phyloP scores from a whole-genome alignment of 768 basidiomycete genomes.

The Calocybe gangraenosa region DNA sequence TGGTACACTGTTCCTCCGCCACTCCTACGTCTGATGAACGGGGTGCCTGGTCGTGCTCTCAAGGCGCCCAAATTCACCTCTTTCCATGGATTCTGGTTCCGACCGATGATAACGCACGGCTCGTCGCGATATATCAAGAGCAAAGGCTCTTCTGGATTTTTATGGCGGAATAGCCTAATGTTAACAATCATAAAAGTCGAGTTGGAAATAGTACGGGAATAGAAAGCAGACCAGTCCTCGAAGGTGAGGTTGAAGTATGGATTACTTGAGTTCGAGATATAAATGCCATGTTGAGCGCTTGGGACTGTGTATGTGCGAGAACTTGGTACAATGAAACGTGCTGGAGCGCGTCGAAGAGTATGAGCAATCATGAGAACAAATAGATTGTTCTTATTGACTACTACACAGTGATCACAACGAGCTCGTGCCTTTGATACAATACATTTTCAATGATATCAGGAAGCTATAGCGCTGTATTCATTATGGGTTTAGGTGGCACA shows the following conservation, averaged over 20 bases:
- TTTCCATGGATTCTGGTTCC: conserved; percentile 99
- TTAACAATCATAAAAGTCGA: background rate
- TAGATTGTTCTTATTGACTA: too few species aligned
- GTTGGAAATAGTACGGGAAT: background rate
- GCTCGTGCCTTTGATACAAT: too few species aligned
- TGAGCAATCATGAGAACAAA: conserved; percentile 14
- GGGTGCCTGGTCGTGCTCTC: conserved; percentile 43
- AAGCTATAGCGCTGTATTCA: too few species aligned
- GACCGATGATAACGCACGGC: conserved; percentile 89
- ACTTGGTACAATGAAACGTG: conserved; percentile 8
- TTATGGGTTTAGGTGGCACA: too few species aligned
- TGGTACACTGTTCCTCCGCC: conserved; percentile 98
- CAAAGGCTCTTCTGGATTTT: conserved; percentile 60
- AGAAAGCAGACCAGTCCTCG: conserved; percentile 71
- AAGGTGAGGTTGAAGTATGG: conserved; percentile 89
- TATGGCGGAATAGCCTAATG: conserved; percentile 62
- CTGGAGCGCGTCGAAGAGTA: conserved; percentile 9
- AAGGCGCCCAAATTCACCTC: conserved; percentile 79
- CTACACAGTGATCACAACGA: too few species aligned
- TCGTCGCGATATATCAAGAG: conserved; percentile 84
- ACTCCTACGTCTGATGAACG: conserved; percentile 80
- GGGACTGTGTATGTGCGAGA: conserved; percentile 13
- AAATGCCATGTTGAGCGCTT: conserved; percentile 48
- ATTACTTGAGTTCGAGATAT: conserved; percentile 71
- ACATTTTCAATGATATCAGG: too few species aligned